Percentiles rank a stretch among this genome's conserved stretches.
These are phyloP conservation scores for Geranium brycei DNA, from an alignment of 345 rosid species.

Conservation along the genomic window DNA sequence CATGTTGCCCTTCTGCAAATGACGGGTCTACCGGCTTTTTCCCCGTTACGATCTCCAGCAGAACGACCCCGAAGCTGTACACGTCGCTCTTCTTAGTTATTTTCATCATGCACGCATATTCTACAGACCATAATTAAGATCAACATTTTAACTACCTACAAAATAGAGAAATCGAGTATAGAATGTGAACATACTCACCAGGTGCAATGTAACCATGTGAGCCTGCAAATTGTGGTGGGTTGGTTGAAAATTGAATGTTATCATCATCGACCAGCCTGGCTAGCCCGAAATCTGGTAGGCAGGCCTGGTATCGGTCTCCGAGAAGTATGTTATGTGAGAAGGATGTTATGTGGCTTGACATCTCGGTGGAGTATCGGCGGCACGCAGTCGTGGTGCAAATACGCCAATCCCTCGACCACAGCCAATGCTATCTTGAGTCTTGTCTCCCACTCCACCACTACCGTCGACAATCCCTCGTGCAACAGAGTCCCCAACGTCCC, in stretches of 20 bases:
- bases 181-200: slow-evolving; percentile 27
- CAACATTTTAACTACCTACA: too few relatives aligned
- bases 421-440: slow-evolving; percentile 61
- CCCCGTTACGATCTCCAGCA: slow-evolving; percentile 70
- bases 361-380: slow-evolving; percentile 82
- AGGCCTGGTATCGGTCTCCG: slow-evolving; percentile 54
- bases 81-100: slow-evolving; percentile 71
- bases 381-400: slow-evolving; percentile 74
- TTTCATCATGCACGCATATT: slow-evolving; percentile 53
- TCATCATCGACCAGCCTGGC: slow-evolving; percentile 52
- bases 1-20: slow-evolving; percentile 52
- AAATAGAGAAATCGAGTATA: too few relatives aligned
- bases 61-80: slow-evolving; percentile 69
- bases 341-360: slow-evolving; percentile 61
- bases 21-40: slow-evolving; percentile 69
- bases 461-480: slow-evolving; percentile 31
- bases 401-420: slow-evolving; percentile 68
- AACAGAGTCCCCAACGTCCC: slow-evolving; percentile 52
- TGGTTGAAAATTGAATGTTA: slow-evolving; percentile 25
- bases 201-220: slow-evolving; percentile 97
- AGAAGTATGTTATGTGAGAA: slow-evolving; percentile 60
- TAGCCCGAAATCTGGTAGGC: slow-evolving; percentile 80
- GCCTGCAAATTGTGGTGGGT: slow-evolving; percentile 53
- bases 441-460: slow-evolving; percentile 46
- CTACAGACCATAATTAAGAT: slow-evolving; percentile 21